These are phyloP conservation scores for Ophiognomonia clavigignenti-juglandacearum DNA, from an alignment of 2,329 filamentous ascomycete species.

Conservation along the genomic window DNA sequence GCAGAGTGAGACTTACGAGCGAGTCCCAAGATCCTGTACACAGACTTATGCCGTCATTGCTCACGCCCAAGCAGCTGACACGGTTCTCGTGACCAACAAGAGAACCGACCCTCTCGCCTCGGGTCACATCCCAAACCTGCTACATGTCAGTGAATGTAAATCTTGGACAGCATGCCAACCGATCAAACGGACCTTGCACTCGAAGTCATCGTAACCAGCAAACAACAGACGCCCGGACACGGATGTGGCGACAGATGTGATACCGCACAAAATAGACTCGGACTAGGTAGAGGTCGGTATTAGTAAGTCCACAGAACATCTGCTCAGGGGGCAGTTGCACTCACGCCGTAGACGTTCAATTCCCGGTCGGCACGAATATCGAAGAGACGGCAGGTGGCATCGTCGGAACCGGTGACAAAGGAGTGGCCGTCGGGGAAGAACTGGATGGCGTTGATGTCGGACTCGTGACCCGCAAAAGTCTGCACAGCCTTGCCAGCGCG, in stretches of 20 bases:
- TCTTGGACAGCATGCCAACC: conserved; percentile 3
- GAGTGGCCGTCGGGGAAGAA: conserved; percentile 99
- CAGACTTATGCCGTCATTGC: conserved; percentile 97
- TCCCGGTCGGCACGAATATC: conserved; percentile 93
- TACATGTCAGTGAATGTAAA: not conserved
- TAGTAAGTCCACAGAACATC: conserved; percentile 20
- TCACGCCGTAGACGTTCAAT: conserved; percentile 63
- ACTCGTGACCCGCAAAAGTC: conserved; percentile 97
- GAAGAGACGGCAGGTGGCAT: conserved; percentile 94
- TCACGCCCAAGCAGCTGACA: conserved; percentile 96
- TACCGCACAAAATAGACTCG: conserved; percentile 94
- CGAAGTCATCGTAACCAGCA: conserved; percentile 97
- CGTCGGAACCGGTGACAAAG: conserved; percentile 95
- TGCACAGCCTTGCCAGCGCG: conserved; percentile 96
- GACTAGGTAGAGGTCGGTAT: conserved; percentile 52
- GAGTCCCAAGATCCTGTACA: conserved; percentile 99
- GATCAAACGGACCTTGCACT: conserved; percentile 80
- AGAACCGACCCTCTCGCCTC: conserved; percentile 94
- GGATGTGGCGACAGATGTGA: conserved; percentile 96
- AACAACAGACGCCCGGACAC: conserved; percentile 94
- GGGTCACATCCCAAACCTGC: conserved; percentile 95
- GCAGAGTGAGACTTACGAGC: conserved; percentile 62
- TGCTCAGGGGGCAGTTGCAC: conserved; percentile 23
- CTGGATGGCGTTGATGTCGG: conserved; percentile 98
- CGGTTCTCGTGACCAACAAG: conserved; percentile 97